These are phyloP conservation scores for Dendrobium chrysotoxum DNA, from an alignment of 106 monocot genomes.

Conservation along the genomic window DNA sequence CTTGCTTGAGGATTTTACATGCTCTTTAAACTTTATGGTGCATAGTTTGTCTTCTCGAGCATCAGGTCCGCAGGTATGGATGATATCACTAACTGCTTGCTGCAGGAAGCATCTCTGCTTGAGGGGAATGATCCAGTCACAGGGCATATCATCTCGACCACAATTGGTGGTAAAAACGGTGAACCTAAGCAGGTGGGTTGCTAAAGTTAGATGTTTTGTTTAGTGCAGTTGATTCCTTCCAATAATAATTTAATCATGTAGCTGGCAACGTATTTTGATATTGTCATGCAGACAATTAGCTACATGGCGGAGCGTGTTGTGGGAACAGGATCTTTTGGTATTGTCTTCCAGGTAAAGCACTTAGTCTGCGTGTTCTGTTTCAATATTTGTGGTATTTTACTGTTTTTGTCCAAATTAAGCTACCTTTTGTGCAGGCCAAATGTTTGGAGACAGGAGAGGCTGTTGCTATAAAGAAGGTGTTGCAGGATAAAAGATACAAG, in stretches of 20 bases:
- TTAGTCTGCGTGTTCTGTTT: neutral
- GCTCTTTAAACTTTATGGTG: neutral
- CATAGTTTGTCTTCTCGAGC: neutral
- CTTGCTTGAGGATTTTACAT: neutral
- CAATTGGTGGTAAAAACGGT: slow-evolving; percentile 78
- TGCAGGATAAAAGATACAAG: slow-evolving; percentile 60
- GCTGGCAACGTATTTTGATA: neutral
- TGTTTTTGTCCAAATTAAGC: neutral
- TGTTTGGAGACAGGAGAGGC: slow-evolving; percentile 58
- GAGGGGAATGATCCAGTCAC: slow-evolving; percentile 55
- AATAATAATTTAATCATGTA: neutral
- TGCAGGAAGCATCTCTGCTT: slow-evolving; percentile 48
- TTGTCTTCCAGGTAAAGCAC: slow-evolving; percentile 47
- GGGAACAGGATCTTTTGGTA: slow-evolving; percentile 57
- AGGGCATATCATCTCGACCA: slow-evolving; percentile 83
- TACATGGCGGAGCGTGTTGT: slow-evolving; percentile 73
- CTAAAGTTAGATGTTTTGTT: neutral
- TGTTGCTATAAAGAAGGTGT: slow-evolving; percentile 25
- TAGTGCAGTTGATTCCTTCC: neutral
- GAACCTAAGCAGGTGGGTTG: slow-evolving; percentile 57
- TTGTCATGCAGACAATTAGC: slow-evolving; percentile 43
- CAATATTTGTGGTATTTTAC: neutral
- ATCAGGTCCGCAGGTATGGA: neutral
- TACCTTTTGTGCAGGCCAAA: slow-evolving; percentile 27
- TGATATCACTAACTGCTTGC: neutral